Percentiles rank a stretch among this genome's conserved stretches.
phyloP scores from a whole-genome alignment of 176 grass and related monocot species.

The Cenchrus purpureus region DNA sequence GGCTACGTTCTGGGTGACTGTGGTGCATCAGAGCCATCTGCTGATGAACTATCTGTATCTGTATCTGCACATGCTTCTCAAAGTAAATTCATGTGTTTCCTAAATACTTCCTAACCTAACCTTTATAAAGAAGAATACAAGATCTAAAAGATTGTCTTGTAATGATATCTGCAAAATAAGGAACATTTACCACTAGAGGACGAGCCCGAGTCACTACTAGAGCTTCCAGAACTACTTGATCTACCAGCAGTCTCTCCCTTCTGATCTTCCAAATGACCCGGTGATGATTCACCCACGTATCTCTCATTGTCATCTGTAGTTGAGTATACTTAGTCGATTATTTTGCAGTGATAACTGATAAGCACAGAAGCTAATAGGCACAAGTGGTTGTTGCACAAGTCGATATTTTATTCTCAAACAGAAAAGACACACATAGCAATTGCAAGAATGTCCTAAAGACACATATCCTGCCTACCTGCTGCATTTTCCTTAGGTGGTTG shows the following conservation, averaged over 20 bases:
- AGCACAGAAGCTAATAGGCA: conserved; percentile 11
- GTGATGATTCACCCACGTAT: conserved; percentile 61
- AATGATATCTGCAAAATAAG: conserved; percentile 3
- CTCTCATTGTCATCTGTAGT: conserved; percentile 63
- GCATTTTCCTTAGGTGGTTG: conserved; percentile 48
- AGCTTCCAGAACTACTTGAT: conserved; percentile 82
- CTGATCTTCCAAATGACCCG: conserved; percentile 52
- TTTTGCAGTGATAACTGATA: conserved; percentile 22
- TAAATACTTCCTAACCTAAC: conserved; percentile 19
- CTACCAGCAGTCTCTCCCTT: conserved; percentile 57
- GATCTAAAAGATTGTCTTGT: conserved; percentile 9
- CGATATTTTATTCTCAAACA: conserved; percentile 1
- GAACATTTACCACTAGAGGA: conserved; percentile 71
- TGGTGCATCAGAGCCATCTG: conserved; percentile 75
- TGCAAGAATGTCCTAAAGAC: conserved; percentile 14
- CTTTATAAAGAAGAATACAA: conserved; percentile 5
- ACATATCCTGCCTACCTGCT: conserved; percentile 42
- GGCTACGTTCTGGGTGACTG: conserved; percentile 69
- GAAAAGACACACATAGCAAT: neutral
- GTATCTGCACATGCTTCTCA: conserved; percentile 67
- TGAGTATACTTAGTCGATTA: conserved; percentile 30
- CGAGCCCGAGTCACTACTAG: conserved; percentile 74
- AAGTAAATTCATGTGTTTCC: conserved; percentile 36
- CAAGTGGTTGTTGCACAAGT: conserved; percentile 26
- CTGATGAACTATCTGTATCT: conserved; percentile 78